Conservation (phyloP, 2,329 filamentous ascomycete species). For the Aspergillus pseudotamarii region DNA sequence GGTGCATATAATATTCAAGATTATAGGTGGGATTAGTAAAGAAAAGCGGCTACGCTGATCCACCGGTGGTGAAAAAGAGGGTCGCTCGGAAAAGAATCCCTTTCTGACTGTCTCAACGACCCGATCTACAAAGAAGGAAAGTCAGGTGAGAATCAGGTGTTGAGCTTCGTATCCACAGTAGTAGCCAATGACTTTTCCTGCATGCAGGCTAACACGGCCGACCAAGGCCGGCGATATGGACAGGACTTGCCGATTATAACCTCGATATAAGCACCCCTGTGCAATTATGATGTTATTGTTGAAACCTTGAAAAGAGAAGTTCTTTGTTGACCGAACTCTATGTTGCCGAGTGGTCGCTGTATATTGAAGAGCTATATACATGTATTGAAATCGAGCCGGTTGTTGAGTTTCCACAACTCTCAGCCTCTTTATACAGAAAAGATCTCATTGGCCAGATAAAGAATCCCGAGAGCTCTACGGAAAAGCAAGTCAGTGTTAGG, state of each 20-base stretch:
- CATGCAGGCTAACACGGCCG: neutral
- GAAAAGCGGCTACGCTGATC: neutral
- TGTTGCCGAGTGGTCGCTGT: neutral
- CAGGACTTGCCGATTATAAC: neutral
- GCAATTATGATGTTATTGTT: neutral
- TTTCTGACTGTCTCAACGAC: neutral
- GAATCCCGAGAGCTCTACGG: neutral
- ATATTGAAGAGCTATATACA: neutral
- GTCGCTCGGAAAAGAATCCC: neutral
- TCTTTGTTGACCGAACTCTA: neutral
- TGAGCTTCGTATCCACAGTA: neutral
- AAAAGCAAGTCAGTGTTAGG: neutral
- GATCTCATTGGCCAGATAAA: neutral
- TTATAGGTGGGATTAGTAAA: neutral
- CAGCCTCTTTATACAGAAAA: neutral
- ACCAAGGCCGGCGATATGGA: neutral
- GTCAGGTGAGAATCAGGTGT: neutral
- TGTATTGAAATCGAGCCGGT: neutral
- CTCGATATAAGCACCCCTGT: neutral
- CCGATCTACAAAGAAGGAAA: neutral
- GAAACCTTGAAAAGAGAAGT: neutral
- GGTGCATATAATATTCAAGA: neutral
- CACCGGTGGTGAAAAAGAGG: neutral
- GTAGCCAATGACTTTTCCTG: neutral
- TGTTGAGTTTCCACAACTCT: neutral